These are phyloP conservation scores for Rhexocercosporidium sp. DNA, from an alignment of 2,329 filamentous ascomycete species.

Conservation along the genomic window DNA sequence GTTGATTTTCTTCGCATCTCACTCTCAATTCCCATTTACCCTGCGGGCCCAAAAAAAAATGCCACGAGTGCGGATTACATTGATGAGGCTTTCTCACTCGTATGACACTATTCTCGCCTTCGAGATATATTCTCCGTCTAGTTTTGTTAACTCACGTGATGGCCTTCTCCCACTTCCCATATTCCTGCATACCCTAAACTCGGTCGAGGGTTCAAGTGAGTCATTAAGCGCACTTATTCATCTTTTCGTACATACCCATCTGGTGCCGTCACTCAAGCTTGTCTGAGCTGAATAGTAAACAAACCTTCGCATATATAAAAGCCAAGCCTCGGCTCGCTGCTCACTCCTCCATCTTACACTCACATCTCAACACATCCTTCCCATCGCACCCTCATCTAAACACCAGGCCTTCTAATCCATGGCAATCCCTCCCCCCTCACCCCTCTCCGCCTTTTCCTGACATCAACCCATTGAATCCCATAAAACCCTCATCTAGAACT, in stretches of 20 bases:
- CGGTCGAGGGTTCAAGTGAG: not conserved
- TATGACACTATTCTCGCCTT: too few relatives aligned
- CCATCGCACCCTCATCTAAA: not conserved
- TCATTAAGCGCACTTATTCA: not conserved
- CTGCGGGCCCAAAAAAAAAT: too few relatives aligned
- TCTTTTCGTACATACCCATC: not conserved
- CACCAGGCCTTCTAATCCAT: not conserved
- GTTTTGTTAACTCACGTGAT: too few relatives aligned
- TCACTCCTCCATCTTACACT: not conserved
- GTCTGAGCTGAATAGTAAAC: not conserved
- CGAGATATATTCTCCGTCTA: too few relatives aligned
- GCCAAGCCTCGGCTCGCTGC: not conserved
- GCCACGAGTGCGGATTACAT: too few relatives aligned
- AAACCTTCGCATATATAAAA: not conserved
- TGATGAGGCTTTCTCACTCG: too few relatives aligned
- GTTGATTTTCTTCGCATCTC: not conserved
- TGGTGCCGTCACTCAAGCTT: not conserved
- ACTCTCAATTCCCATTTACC: not conserved
- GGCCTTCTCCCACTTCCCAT: too few relatives aligned
- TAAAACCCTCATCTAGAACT: not conserved
- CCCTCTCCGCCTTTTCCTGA: too few relatives aligned
- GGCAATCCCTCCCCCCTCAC: not conserved
- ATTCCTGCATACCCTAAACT: too few relatives aligned
- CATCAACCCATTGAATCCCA: too few relatives aligned
- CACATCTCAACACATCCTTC: too few relatives aligned